These are phyloP conservation scores for Leccinum pallidistipes DNA, from an alignment of 1,284 basidiomycete species.

Conservation along the genomic window DNA sequence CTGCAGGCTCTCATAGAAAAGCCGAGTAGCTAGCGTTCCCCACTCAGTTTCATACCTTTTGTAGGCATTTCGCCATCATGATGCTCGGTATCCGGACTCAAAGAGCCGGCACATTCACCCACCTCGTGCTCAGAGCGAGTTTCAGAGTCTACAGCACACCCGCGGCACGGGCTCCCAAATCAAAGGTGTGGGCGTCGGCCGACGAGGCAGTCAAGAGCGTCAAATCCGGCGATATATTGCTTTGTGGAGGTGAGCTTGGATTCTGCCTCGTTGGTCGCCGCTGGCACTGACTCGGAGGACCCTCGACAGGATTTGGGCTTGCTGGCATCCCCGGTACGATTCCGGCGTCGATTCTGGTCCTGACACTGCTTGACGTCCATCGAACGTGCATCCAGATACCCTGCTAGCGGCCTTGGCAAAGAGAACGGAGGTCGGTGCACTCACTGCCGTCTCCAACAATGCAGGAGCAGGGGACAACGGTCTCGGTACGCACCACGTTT, in stretches of 20 bases:
- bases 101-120: constrained; percentile 16
- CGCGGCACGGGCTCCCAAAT: constrained; percentile 38
- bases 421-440: constrained; percentile 67
- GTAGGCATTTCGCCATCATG: constrained; percentile 14
- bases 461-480: constrained; percentile 79
- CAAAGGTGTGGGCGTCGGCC: constrained; percentile 79
- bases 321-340: constrained; percentile 69
- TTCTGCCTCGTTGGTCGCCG: background rate
- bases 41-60: background rate
- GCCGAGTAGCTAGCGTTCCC: background rate
- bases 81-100: constrained; percentile 24
- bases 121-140: constrained; percentile 5
- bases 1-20: constrained; percentile 7
- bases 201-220: constrained; percentile 84
- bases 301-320: constrained; percentile 70
- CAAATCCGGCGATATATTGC: constrained; percentile 74
- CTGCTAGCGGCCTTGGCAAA: constrained; percentile 79
- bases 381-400: constrained; percentile 55
- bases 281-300: constrained; percentile 1
- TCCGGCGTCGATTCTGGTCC: background rate
- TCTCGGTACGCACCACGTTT: constrained; percentile 56
- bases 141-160: constrained; percentile 27
- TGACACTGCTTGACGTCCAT: background rate
- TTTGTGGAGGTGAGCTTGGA: constrained; percentile 72
- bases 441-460: constrained; percentile 92